These are phyloP conservation scores for Brassica carinata DNA, from an alignment of 345 rosid species.

Conservation along the genomic window DNA sequence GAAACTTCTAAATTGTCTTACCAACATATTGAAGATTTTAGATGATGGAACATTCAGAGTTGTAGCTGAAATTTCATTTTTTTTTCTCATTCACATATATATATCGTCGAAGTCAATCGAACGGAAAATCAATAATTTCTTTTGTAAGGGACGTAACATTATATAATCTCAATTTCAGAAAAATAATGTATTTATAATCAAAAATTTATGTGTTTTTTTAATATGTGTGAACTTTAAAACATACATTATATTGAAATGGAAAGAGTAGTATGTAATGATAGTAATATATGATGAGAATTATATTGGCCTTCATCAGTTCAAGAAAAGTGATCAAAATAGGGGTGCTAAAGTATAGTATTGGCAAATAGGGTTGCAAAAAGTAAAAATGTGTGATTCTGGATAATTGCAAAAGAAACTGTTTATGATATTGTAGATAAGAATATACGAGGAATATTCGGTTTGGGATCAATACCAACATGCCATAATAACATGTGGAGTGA, in stretches of 20 bases:
- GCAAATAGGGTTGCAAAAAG: not conserved
- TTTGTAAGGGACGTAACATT: no score
- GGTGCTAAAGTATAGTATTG: not conserved
- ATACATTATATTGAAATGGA: no score
- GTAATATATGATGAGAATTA: not conserved
- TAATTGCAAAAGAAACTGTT: slow-evolving; percentile 15
- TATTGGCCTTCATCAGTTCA: not conserved
- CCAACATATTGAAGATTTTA: not conserved
- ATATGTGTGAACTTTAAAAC: no score
- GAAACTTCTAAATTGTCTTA: not conserved
- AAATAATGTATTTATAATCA: no score
- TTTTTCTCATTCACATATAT: no score
- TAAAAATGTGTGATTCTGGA: slow-evolving; percentile 26
- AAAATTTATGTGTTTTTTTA: no score
- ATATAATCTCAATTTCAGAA: not conserved
- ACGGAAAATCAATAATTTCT: no score
- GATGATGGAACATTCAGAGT: not conserved
- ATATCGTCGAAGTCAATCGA: no score
- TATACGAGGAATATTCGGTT: slow-evolving; percentile 31
- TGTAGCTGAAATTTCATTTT: no score
- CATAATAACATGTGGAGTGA: slow-evolving; percentile 2
- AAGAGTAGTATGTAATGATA: not conserved
- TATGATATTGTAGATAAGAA: slow-evolving; percentile 7
- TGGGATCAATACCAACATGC: slow-evolving; percentile 5
- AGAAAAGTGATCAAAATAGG: not conserved